Evolutionary conservation across 2,329 filamentous ascomycete species (phyloP).

Genomic region (Cladosporium sp.): DNA sequence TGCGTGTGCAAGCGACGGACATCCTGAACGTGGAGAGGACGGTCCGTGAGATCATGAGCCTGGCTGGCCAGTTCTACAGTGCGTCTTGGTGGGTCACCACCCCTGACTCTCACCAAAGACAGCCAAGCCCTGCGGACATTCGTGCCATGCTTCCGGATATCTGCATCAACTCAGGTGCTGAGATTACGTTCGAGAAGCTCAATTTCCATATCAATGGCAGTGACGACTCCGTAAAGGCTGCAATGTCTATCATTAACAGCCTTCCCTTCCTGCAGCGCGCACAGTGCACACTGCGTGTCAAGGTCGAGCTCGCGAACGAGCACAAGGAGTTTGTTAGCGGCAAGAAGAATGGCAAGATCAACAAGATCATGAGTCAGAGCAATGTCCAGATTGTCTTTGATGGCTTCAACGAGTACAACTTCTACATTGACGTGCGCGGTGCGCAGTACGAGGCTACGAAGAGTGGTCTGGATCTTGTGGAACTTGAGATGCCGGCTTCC

Average conservation of each 20-base stretch:
- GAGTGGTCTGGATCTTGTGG: slow-evolving; percentile 84
- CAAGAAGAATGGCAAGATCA: slow-evolving; percentile 99
- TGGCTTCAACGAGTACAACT: slow-evolving; percentile 99
- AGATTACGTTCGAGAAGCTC: slow-evolving; percentile 90
- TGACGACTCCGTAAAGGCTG: slow-evolving; percentile 91
- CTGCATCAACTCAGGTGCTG: slow-evolving; percentile 91
- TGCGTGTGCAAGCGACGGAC: slow-evolving; percentile 89
- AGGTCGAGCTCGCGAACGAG: slow-evolving; percentile 97
- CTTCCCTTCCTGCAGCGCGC: slow-evolving; percentile 83
- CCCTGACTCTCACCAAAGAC: slow-evolving; percentile 61
- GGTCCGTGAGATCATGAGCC: slow-evolving; percentile 89
- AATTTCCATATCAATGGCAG: slow-evolving; percentile 93
- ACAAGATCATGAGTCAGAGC: slow-evolving; percentile 99
- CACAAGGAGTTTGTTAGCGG: slow-evolving; percentile 99
- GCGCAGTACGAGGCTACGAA: slow-evolving; percentile 91
- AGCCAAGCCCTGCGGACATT: slow-evolving; percentile 64
- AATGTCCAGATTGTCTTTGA: slow-evolving; percentile 99
- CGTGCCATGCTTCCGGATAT: slow-evolving; percentile 92
- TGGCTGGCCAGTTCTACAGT: slow-evolving; percentile 96
- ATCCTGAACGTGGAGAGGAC: slow-evolving; percentile 92
- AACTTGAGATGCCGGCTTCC: slow-evolving; percentile 98
- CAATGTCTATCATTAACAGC: slow-evolving; percentile 89
- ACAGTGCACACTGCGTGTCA: slow-evolving; percentile 91
- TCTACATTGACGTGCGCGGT: slow-evolving; percentile 97
- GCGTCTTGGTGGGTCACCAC: slow-evolving; percentile 93